Evolutionary conservation across 768 basidiomycete species (phyloP), one percentile per base, ranked within the genome.

Genomic region (Floccularia luteovirens): DNA sequence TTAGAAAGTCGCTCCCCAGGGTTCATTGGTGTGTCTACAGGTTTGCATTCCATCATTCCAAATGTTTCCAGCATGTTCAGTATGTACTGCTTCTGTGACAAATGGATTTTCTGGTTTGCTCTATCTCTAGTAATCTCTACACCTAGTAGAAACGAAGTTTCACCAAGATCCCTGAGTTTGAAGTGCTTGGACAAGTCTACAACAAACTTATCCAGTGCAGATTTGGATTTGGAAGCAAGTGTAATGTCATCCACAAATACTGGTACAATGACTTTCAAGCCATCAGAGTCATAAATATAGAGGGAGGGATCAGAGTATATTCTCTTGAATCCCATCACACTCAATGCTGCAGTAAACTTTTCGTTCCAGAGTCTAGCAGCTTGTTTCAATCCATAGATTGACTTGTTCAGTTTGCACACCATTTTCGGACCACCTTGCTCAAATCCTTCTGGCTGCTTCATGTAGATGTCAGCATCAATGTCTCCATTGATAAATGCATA

Each of bases 331-430:
- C 47, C 45, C 22, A 50, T 36, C 16, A 19, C 36, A 24, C 10
- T 11, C 7, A 44, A 35, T 4, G 32, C 32, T n/a, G 12, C 3
- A 30, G 48, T 20, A 2, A 60, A 39, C 36, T 45, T 50, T 39
- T 53, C 38, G 31, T 59, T 50, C 63, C 65, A 70, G 12, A 55
- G 42, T 11, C 51, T 35, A 2, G 51, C 55, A 1, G 60, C 52
- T 43, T 69, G 65, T 19, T 62, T 61, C 5, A 63, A 48, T 0
- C 66, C 61, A 49, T 67, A 69, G 3, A 69, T 43, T 2, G 52
- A 42, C 31, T 52, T 44, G 7, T 43, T 42, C 6, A 64, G 49
- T 4, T 28, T 38, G 1, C 49, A 50, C 6, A 39, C 38, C 5
- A 6, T 6, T 5, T 39, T 28, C 14, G 25, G 38, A 28, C 32